Conservation (phyloP, 2,329 filamentous ascomycete genomes). For the Sarocladiaceae sp. region DNA sequence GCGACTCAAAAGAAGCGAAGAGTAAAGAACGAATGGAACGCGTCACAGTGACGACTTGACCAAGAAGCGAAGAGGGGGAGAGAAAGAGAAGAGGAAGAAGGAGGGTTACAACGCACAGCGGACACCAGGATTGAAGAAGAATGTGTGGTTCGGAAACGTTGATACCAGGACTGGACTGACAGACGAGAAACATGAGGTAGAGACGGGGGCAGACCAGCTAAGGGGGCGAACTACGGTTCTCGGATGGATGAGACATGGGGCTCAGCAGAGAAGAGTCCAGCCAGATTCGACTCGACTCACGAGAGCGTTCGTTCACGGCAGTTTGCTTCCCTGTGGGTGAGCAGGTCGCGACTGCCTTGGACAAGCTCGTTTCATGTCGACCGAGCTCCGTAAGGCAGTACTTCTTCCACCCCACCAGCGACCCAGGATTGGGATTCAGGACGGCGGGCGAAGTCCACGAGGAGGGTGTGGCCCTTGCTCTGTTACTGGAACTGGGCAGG, state of each 20-base stretch:
- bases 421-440: conserved; percentile 3
- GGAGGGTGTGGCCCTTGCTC: neutral
- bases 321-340: no score
- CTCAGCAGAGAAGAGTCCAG: no score
- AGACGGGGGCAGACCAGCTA: neutral
- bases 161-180: no score
- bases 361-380: neutral
- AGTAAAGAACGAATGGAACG: neutral
- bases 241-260: no score
- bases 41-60: conserved; percentile 7
- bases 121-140: neutral
- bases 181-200: neutral
- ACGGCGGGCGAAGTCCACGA: neutral
- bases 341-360: no score
- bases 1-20: no score
- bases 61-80: neutral
- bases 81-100: neutral
- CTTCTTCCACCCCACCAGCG: neutral
- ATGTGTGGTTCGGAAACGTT: neutral
- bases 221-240: neutral
- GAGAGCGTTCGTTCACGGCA: no score
- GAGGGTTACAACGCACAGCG: neutral
- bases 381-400: neutral
- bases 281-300: no score
- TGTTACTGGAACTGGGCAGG: no score